These are phyloP conservation scores for Crassisporium funariophilum DNA, from an alignment of 768 basidiomycete species.

Conservation along the genomic window DNA sequence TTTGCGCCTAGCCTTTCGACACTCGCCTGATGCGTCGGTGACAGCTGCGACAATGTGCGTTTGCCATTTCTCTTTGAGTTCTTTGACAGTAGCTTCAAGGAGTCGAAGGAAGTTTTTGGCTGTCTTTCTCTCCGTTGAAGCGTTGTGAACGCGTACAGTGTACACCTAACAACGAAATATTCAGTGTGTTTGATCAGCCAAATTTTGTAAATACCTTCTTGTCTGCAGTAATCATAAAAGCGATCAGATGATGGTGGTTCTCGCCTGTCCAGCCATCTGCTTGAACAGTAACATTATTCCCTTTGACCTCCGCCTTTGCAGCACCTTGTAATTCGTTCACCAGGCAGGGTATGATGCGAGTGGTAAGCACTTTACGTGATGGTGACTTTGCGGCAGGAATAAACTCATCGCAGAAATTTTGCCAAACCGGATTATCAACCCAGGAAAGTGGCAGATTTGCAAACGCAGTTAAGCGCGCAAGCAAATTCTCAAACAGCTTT, in stretches of 20 bases:
- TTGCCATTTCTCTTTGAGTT: conserved; percentile 23
- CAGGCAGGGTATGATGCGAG: conserved; percentile 23
- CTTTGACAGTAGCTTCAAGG: conserved; percentile 7
- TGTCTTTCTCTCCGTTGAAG: conserved; percentile 31
- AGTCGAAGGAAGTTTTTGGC: conserved; percentile 18
- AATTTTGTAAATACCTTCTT: conserved; percentile 19
- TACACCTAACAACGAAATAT: conserved; percentile 20
- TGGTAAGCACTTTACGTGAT: conserved; percentile 25
- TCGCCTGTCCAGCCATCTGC: conserved; percentile 39
- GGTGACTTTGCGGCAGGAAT: conserved; percentile 26
- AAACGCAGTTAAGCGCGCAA: not conserved
- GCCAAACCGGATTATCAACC: conserved; percentile 33
- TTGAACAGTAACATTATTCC: conserved; percentile 27
- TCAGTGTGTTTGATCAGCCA: conserved; percentile 3
- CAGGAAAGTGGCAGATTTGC: conserved; percentile 6
- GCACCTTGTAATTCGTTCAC: conserved; percentile 11
- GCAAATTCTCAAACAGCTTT: not conserved
- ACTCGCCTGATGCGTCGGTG: conserved; percentile 31
- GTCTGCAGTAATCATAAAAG: conserved; percentile 31
- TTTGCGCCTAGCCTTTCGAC: conserved; percentile 14
- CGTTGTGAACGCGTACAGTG: conserved; percentile 31
- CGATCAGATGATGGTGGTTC: conserved; percentile 35
- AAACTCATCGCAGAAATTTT: conserved; percentile 28
- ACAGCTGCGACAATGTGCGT: conserved; percentile 24
- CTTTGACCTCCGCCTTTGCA: conserved; percentile 5